These are phyloP conservation scores for Neofusicoccum kwambonambiense DNA, from an alignment of 2,329 filamentous ascomycete species.

Conservation along the genomic window DNA sequence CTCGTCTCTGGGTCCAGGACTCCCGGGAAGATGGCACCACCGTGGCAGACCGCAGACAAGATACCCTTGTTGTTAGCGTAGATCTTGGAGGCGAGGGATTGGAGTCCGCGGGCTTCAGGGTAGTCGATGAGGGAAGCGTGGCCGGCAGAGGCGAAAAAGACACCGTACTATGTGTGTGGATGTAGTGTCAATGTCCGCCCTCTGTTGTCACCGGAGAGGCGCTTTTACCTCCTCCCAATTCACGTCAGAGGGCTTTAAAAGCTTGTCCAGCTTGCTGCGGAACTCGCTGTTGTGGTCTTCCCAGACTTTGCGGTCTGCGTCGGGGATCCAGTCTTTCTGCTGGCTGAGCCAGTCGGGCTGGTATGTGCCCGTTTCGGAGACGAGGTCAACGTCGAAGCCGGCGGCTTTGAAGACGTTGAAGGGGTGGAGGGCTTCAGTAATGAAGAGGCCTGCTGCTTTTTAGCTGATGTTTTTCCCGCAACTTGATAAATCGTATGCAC, in stretches of 20 bases:
- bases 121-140: slow-evolving; percentile 51
- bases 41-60: slow-evolving; percentile 45
- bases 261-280: slow-evolving; percentile 45
- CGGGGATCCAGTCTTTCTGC: slow-evolving; percentile 44
- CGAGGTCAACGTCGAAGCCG: slow-evolving; percentile 50
- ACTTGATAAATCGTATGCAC: background rate
- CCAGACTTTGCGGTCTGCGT: slow-evolving; percentile 41
- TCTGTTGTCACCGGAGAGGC: too few relatives aligned
- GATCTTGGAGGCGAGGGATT: slow-evolving; percentile 42
- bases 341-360: slow-evolving; percentile 46
- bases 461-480: background rate
- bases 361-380: slow-evolving; percentile 47
- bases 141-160: slow-evolving; percentile 47
- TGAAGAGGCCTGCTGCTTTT: slow-evolving; percentile 35
- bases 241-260: slow-evolving; percentile 39
- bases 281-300: slow-evolving; percentile 45
- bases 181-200: too few relatives aligned
- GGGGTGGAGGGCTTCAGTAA: slow-evolving; percentile 50
- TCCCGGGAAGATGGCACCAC: slow-evolving; percentile 39
- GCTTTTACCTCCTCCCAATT: slow-evolving; percentile 21
- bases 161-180: slow-evolving; percentile 23
- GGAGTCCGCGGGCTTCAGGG: slow-evolving; percentile 41
- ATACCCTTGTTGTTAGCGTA: slow-evolving; percentile 41
- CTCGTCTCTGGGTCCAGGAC: slow-evolving; percentile 32
- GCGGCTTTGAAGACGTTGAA: slow-evolving; percentile 46